Conservation (phyloP, 352 stramenopile genomes). For the Pythium coloratum region DNA sequence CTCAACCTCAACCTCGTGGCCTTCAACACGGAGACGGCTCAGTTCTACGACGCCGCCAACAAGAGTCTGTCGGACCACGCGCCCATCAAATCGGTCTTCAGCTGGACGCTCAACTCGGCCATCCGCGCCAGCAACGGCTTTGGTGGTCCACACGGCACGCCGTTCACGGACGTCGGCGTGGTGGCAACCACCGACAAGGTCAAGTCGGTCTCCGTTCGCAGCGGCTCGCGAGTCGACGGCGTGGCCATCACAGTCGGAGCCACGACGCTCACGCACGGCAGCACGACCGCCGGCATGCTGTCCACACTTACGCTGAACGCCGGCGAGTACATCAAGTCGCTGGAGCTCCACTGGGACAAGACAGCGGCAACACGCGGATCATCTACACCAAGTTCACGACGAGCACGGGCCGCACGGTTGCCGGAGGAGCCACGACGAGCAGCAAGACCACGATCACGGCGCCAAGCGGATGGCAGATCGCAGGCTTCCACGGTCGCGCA, state of each 20-base stretch:
- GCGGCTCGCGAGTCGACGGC: slow-evolving; percentile 33
- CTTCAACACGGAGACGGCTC: slow-evolving; percentile 44
- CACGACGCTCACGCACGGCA: slow-evolving; percentile 33
- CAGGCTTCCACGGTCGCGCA: slow-evolving; percentile 42
- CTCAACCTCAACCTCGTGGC: slow-evolving; percentile 37
- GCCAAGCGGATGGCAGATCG: slow-evolving; percentile 42
- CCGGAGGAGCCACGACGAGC: slow-evolving; percentile 33
- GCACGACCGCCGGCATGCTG: slow-evolving; percentile 31
- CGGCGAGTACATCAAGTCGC: slow-evolving; percentile 44
- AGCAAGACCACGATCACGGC: slow-evolving; percentile 31
- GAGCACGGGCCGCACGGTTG: slow-evolving; percentile 33
- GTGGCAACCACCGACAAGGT: slow-evolving; percentile 27
- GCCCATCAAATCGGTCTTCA: slow-evolving; percentile 40
- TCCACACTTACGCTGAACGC: slow-evolving; percentile 34
- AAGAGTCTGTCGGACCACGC: slow-evolving; percentile 47
- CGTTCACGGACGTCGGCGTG: slow-evolving; percentile 35
- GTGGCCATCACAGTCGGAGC: slow-evolving; percentile 32
- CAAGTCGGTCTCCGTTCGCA: slow-evolving; percentile 34
- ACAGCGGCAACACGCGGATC: slow-evolving; percentile 37
- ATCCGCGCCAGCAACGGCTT: slow-evolving; percentile 37
- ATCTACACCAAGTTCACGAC: slow-evolving; percentile 50
- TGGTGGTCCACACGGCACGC: slow-evolving; percentile 35
- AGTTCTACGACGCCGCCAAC: slow-evolving; percentile 37
- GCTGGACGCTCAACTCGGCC: slow-evolving; percentile 32
- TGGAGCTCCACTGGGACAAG: slow-evolving; percentile 47